Evolutionary conservation across 2,329 filamentous ascomycete species (phyloP), one percentile per base, ranked within the genome.

Genomic region (Hyphodiscus sp.): DNA sequence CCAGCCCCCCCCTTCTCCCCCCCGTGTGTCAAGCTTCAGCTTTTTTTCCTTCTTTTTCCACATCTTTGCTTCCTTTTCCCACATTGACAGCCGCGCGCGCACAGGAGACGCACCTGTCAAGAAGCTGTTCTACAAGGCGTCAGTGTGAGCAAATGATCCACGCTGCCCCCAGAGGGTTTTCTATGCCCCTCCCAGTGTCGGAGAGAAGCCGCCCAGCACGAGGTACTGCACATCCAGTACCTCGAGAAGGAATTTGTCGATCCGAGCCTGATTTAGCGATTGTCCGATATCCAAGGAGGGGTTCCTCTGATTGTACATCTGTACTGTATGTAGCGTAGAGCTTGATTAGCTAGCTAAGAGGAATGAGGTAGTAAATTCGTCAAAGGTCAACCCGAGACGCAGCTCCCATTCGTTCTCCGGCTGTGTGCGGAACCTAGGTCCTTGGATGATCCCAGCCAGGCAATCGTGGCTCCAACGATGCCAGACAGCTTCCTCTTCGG

Each of bases 221-320:
- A 13, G 11, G 11, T n/a, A n/a, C n/a, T n/a, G n/a, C n/a, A n/a
- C n/a, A n/a, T 7, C 29, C 29, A 33, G 33, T 38, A 38, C 2
- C 45, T 13, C n/a, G 20, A 42, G 43, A 43, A 49, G 45, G 33
- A 23, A 49, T 43, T n/a, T 44, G 43, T 48, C 49, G 54, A 57
- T 59, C 57, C 20, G 41, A 29, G 43, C 57, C 57, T 44, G 20
- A 55, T 58, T 45, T 45, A 58, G 57, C 50, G 44, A 53, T n/a
- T 47, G 15, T 20, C 19, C 20, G 51, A 18, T n/a, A 43, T 43
- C 41, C 23, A 26, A 26, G 23, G 23, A 26, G 23, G 23, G 23
- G 5, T 15, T 13, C 11, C 33, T 38, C 13, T 38, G 5, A 6
- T 38, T 2, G 33, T 38, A 13, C 33, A 10, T n/a, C n/a, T n/a